Evolutionary conservation across 129 eudicot genomes (phyloP), one percentile per base, ranked within the genome.

Genomic region (Glebionis coronaria): DNA sequence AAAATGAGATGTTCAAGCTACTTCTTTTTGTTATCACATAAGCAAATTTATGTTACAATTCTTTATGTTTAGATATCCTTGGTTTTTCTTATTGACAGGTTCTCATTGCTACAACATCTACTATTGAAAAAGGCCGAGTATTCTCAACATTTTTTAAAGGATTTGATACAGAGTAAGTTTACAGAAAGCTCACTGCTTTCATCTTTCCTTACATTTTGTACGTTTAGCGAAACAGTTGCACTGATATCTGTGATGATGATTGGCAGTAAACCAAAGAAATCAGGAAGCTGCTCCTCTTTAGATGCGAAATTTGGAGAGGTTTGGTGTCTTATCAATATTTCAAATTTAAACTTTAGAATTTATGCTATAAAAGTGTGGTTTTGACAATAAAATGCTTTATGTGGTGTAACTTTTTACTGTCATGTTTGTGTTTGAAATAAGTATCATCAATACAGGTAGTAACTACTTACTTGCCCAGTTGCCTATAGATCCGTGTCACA

Each of bases 31-130:
- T 15, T 40, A 28, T 18, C 12, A 20, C 56, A 45, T 64, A 20
- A 23, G 44, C 45, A 61, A 5, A 66, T 31, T 0, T 49, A 66
- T 56, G 65, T 21, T 46, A 42, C 61, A 63, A 46, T 52, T 59
- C 21, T 11, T 12, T 50, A 59, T 49, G 28, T 42, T 44, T 72
- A 15, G 8, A 12, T 16, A 29, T n/a, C n/a, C n/a, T n/a, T n/a
- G n/a, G n/a, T n/a, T n/a, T n/a, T n/a, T n/a, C n/a, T n/a, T n/a
- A n/a, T n/a, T n/a, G n/a, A n/a, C n/a, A n/a, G n/a, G n/a, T n/a
- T n/a, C n/a, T n/a, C n/a, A n/a, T n/a, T n/a, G 98, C 98, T 75
- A 88, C 98, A 53, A 92, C 98, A 57, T 92, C 98, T 38, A 88
- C 98, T 12, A 96, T 88, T 84, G 98, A 95, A 55, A 92, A 86